Conservation (phyloP, 148 eudicot species). For the Silene uniflora region DNA sequence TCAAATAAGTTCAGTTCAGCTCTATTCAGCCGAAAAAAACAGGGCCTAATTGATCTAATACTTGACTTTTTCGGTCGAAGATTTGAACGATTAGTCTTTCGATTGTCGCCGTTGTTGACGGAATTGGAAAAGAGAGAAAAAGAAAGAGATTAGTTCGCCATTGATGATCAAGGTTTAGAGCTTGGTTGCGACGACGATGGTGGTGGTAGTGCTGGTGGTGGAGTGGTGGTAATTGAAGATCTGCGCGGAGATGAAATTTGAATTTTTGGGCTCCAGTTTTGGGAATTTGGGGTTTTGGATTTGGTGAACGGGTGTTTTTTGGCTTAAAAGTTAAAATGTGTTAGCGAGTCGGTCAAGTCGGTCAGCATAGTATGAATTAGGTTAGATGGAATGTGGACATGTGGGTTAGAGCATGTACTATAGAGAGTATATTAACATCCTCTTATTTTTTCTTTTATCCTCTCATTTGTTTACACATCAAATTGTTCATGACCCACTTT, state of each 20-base stretch:
- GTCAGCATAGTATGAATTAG: too few species aligned
- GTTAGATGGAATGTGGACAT: too few species aligned
- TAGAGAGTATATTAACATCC: too few species aligned
- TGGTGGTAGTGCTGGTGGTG: background rate
- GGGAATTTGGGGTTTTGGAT: background rate
- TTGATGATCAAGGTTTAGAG: constrained; percentile 8
- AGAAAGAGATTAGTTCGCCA: constrained; percentile 8
- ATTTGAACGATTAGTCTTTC: constrained; percentile 75
- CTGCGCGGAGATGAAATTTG: constrained; percentile 19
- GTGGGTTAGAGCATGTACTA: too few species aligned
- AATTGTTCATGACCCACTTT: too few species aligned
- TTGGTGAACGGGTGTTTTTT: too few species aligned
- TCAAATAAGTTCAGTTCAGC: too few species aligned
- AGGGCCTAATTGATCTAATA: constrained; percentile 52
- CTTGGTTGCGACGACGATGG: background rate
- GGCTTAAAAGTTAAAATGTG: too few species aligned
- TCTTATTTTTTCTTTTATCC: too few species aligned
- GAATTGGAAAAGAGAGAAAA: background rate
- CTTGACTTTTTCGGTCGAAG: constrained; percentile 59
- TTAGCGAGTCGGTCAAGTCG: too few species aligned
- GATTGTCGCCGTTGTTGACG: constrained; percentile 37
- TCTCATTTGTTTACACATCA: too few species aligned
- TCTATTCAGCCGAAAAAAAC: too few species aligned
- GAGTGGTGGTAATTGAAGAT: constrained; percentile 5
- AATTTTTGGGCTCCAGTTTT: background rate